Conservation (phyloP, 2,329 filamentous ascomycete species). For the Aotearoamyces nothofagi region DNA sequence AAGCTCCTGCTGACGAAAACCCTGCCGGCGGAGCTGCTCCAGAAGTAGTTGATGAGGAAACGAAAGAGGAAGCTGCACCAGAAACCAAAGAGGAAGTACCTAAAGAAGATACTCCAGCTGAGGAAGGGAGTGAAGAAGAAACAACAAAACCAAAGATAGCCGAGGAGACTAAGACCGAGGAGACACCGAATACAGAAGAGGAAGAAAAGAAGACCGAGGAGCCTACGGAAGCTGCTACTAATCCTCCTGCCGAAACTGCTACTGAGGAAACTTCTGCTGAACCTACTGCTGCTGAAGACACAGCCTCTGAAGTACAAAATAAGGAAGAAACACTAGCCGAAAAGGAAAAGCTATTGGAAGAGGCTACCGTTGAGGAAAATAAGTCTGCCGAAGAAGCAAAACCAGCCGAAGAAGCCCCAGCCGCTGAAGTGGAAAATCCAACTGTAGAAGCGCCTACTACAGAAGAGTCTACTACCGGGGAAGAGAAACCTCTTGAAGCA, state of each 20-base stretch:
- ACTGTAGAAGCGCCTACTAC: conserved; percentile 4
- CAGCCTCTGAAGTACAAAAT: neutral
- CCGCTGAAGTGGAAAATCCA: conserved; percentile 4
- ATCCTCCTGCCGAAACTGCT: neutral
- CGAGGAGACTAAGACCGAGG: neutral
- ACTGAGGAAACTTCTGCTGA: neutral
- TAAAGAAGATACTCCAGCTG: neutral
- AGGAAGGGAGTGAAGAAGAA: neutral
- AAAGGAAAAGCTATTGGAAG: conserved; percentile 2
- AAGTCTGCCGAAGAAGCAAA: conserved; percentile 7
- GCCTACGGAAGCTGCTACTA: neutral
- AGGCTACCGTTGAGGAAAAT: conserved; percentile 6
- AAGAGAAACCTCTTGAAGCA: neutral
- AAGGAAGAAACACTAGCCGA: neutral
- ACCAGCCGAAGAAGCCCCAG: conserved; percentile 4
- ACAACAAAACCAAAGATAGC: neutral
- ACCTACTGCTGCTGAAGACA: neutral
- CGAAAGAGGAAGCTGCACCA: neutral
- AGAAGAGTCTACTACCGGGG: conserved; percentile 1
- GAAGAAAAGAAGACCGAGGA: neutral
- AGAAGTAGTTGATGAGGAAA: neutral
- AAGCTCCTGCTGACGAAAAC: neutral
- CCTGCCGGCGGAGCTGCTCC: neutral
- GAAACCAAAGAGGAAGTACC: neutral
- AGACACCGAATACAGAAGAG: neutral